phyloP scores from a whole-genome alignment of 2,329 filamentous ascomycete genomes.

The Aureobasidium melanogenum region DNA sequence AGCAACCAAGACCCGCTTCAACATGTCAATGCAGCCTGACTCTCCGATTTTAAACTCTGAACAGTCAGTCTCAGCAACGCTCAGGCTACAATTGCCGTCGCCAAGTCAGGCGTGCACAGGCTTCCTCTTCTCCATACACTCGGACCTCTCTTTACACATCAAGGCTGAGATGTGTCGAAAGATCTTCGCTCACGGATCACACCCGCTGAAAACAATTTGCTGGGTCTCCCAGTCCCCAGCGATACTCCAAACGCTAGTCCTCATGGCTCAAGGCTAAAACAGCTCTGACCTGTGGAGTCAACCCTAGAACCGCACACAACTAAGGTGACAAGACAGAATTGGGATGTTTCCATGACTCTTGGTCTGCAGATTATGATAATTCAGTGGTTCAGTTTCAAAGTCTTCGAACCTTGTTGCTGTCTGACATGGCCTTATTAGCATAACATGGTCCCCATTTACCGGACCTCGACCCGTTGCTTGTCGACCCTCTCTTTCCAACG shows the following conservation, averaged over 20 bases:
- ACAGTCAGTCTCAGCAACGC: neutral
- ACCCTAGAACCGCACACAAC: neutral
- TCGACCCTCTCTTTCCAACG: neutral
- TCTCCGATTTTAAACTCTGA: neutral
- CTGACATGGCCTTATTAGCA: neutral
- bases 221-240: neutral
- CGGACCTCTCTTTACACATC: neutral
- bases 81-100: neutral
- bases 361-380: constrained; percentile 2
- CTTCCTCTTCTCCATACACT: constrained; percentile 4
- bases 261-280: neutral
- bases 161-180: neutral
- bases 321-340: neutral
- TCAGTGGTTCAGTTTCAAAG: neutral
- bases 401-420: neutral
- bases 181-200: constrained; percentile 1
- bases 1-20: neutral
- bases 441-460: neutral
- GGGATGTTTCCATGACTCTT: neutral
- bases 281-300: neutral
- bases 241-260: neutral
- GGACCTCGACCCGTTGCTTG: neutral
- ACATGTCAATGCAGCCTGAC: neutral
- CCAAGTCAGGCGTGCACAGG: constrained; percentile 1
- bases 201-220: neutral